Base-by-base conservation (phyloP, 257 asterid species). In the Solanum lycopersicoides region DNA sequence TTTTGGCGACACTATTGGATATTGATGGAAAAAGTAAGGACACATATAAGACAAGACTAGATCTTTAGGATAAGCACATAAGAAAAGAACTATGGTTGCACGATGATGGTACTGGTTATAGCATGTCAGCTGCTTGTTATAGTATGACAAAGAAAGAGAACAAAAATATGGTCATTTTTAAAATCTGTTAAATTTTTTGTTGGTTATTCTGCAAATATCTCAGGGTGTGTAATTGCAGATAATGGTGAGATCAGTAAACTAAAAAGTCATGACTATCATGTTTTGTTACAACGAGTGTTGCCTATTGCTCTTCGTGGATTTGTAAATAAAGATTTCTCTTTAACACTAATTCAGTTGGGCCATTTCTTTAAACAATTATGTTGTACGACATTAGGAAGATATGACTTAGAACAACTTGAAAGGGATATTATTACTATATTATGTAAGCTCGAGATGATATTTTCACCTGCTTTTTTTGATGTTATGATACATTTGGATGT, bases 201-300 rank as follows among this genome's bases (percentile, higher is more conserved):
- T 89, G 89, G 82, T 13, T 86, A 63, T 86, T 85, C 83, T 53
- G 14, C 87, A 25, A 88, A 82, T 72, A 88, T 89, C 21, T 71
- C 82, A 10, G 63, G 50, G 28, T 37, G 73, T 21, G 44, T 83
- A 9, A 73, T 23, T 37, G 23, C 4, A 23, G 80, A 42, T 10
- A 82, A 37, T 3, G 63, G 41, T 7, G 50, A 72, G 42, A 37
- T 87, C 12, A 39, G 25, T 5, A 73, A 76, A 6, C 13, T 87
- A 3, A 87, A 47, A 60, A 60, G 13, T 21, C 69, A 9, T 60
- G 30, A 60, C 69, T 60, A 60, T 60, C 30, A 60, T 60, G 83
- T 71, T 13, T 21, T 56, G 12, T 32, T 34, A 8, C 89, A 83
- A 23, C 25, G 84, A 25, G 18, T 87, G 50, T 18, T 87, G 37